Conservation (phyloP, 2,329 filamentous ascomycete species). For the Hymenoscyphus occultus region DNA sequence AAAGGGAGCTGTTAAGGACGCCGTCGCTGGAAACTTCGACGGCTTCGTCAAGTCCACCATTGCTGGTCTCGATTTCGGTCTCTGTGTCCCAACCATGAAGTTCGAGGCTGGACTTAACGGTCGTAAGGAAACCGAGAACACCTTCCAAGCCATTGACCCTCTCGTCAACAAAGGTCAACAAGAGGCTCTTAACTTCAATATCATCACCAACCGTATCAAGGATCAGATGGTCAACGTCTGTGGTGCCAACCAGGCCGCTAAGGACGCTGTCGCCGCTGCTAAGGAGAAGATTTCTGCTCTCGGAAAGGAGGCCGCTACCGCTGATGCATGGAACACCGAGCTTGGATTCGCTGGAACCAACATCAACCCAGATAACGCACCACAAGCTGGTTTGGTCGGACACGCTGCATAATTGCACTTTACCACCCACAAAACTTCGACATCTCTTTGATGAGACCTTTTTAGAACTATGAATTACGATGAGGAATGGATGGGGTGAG, state of each 20-base stretch:
- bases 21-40: slow-evolving; percentile 23
- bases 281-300: slow-evolving; percentile 50
- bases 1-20: slow-evolving; percentile 18
- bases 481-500: not conserved
- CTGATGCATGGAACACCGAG: slow-evolving; percentile 42
- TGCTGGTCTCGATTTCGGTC: slow-evolving; percentile 46
- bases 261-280: slow-evolving; percentile 50
- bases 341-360: slow-evolving; percentile 38
- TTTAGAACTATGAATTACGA: not conserved
- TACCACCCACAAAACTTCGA: not conserved
- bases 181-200: slow-evolving; percentile 68
- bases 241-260: slow-evolving; percentile 57
- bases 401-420: slow-evolving; percentile 24
- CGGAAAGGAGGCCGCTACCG: slow-evolving; percentile 47
- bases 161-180: slow-evolving; percentile 59
- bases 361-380: slow-evolving; percentile 35
- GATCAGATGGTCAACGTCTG: slow-evolving; percentile 68
- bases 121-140: slow-evolving; percentile 56
- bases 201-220: slow-evolving; percentile 71
- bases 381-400: slow-evolving; percentile 32
- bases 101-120: slow-evolving; percentile 53
- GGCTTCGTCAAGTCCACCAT: slow-evolving; percentile 30
- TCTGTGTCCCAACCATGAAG: slow-evolving; percentile 51
- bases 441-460: not conserved
- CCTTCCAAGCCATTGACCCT: slow-evolving; percentile 65